These are phyloP conservation scores for Myotisia sp. DNA, from an alignment of 2,329 filamentous ascomycete genomes.

Conservation along the genomic window DNA sequence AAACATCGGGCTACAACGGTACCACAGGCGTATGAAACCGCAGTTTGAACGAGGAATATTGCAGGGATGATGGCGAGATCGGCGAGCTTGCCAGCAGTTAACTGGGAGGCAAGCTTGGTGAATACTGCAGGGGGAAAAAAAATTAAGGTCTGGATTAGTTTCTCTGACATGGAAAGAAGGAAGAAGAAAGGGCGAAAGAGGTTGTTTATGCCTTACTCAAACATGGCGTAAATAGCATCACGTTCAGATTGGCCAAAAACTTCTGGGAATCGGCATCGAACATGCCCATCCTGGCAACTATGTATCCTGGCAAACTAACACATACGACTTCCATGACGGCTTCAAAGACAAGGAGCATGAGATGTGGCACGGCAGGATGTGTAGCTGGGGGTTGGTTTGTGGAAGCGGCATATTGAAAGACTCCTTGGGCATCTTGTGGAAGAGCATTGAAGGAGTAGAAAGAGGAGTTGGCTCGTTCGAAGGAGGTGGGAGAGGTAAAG, in stretches of 20 bases:
- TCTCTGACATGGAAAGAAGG: too few species aligned
- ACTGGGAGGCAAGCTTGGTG: constrained; percentile 86
- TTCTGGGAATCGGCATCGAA: constrained; percentile 95
- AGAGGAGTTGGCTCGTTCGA: constrained; percentile 4
- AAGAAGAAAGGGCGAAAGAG: neutral
- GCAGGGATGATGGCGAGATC: constrained; percentile 90
- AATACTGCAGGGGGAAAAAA: constrained; percentile 53
- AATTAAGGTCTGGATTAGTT: constrained; percentile 7
- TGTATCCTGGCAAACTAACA: constrained; percentile 84
- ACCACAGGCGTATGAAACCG: constrained; percentile 71
- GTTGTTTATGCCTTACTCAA: constrained; percentile 52
- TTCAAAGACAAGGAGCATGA: constrained; percentile 77
- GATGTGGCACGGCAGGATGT: constrained; percentile 40
- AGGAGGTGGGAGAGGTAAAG: constrained; percentile 7
- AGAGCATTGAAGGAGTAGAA: neutral
- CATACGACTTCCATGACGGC: constrained; percentile 91
- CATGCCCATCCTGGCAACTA: constrained; percentile 76
- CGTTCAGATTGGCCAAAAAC: constrained; percentile 90
- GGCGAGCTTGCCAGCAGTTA: constrained; percentile 76
- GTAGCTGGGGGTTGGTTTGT: constrained; percentile 8
- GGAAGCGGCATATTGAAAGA: constrained; percentile 2
- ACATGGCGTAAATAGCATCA: constrained; percentile 91
- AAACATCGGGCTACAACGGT: constrained; percentile 57
- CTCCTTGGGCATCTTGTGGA: neutral
- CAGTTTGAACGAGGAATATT: constrained; percentile 79